Base-by-base conservation (phyloP, 164 flowering plant genomes). In the Magnolia officinalis region DNA sequence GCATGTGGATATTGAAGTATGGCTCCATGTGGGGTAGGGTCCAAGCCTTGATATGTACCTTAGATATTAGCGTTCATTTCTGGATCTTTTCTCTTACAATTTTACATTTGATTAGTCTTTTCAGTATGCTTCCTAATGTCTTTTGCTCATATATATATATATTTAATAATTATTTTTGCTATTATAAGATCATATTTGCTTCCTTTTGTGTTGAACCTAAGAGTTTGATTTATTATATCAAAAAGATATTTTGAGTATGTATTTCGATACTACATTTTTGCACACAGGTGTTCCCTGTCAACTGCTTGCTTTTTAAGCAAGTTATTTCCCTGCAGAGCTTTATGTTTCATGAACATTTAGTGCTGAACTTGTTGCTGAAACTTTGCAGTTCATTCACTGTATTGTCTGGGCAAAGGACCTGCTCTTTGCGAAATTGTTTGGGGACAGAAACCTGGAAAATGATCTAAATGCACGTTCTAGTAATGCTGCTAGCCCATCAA, bases 341-440 rank as follows among this genome's bases (percentile, higher is more conserved):
- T 50, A 49, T 49, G 11, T 70, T 49, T 64, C 24, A 21, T 7
- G 8, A 29, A 29, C 16, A 29, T 11, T 55, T 55, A 16, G 61
- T 8, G 13, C 23, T 49, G 8, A 72, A 13, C 7, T 52, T 52
- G 58, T 59, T 70, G 51, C 37, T 75, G 72, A 55, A 63, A 63
- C 79, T 74, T 76, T 88, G 90, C 94, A 96, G 99, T 96, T 92
- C 87, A 96, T 96, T 78, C 99, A 96, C 84, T 96, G 98, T 82
- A 89, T 94, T 83, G 99, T 92, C 37, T 96, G 99, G 99, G 98
- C 98, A 20, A 96, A 96, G 84, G 99, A 96, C 72, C 86, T 96
- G n/a, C 97, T 96, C 66, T 96, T 94, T 86, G 88, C 97, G 3
- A 94, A 94, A 84, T 83, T 96, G 68, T 92, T 94, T 84, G 98